Base-by-base conservation (phyloP, 2,329 filamentous ascomycete species). In the Penicillium corylophilum region DNA sequence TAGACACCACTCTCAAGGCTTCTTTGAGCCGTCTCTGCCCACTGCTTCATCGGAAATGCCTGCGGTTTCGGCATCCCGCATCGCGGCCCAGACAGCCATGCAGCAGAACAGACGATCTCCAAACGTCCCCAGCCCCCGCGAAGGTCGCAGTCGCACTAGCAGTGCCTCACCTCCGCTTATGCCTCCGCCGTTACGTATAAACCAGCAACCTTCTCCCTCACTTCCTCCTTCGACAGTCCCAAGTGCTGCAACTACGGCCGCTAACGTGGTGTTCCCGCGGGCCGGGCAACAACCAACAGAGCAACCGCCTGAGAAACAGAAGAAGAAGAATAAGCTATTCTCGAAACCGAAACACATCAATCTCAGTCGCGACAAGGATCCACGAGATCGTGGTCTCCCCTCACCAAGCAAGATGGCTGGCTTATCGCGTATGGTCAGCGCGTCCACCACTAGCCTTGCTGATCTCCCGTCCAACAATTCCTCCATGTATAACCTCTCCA, bases 11-110 rank as follows among this genome's bases (percentile, higher is more conserved):
- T 85, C 82, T 3, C 84, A 87, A 67, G 84, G 84, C 49, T 87
- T 85, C 71, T 87, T 87, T 63, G 84, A 87, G 66, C 84, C 84
- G 15, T 81, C 80, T 28, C 71, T 87, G 49, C 82, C 83, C 36
- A 79, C 78, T n/a, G 74, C 78, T 5, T 77, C 76, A 36, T 69
- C 74, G 52, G 69, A 77, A 56, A 74, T 75, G 55, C 64, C 68
- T 12, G 73, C 73, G 29, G 75, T 86, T 44, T 79, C 77, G 39
- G 79, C 84, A 4, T 85, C 83, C 45, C 79, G 83, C 62, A 86
- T 87, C 56, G 84, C 85, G 15, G 84, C 84, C 24, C 84, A 86
- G 67, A 78, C 84, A 46, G 84, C 84, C 20, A 86, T 87, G 79
- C 80, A 84, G 60, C 76, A 78, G 54, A 74, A 80, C 51, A 82